These are phyloP conservation scores for Aspergillus texensis DNA, from an alignment of 2,329 filamentous ascomycete genomes.

Conservation along the genomic window DNA sequence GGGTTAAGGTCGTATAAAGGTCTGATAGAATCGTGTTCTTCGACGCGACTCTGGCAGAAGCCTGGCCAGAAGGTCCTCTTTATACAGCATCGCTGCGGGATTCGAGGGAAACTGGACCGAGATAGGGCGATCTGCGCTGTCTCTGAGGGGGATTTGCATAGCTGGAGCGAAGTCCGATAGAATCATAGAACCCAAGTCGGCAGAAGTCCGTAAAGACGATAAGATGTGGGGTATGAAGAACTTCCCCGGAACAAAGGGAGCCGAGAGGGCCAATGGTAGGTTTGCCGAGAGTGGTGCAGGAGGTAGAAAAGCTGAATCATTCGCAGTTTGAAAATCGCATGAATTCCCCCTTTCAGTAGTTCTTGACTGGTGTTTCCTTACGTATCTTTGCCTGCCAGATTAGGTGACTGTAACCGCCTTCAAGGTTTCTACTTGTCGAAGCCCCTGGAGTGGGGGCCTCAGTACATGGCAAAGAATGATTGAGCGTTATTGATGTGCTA, in stretches of 20 bases:
- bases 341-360: slow-evolving; percentile 3
- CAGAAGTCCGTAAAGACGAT: background rate
- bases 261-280: background rate
- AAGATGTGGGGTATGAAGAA: background rate
- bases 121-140: background rate
- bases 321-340: background rate
- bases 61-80: background rate
- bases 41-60: background rate
- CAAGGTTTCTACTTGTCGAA: background rate
- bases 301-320: background rate
- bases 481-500: background rate
- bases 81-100: background rate
- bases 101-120: background rate
- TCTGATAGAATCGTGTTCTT: background rate
- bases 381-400: background rate
- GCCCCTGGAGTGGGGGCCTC: background rate
- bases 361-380: background rate
- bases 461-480: slow-evolving; percentile 1
- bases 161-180: slow-evolving; percentile 1
- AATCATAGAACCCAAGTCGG: background rate
- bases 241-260: background rate
- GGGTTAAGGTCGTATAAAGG: background rate
- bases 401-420: background rate
- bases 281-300: background rate
- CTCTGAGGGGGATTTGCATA: no score